Evolutionary conservation across 306 rosid genomes (phyloP), one percentile per base, ranked within the genome.

Genomic region (Glycine soja): DNA sequence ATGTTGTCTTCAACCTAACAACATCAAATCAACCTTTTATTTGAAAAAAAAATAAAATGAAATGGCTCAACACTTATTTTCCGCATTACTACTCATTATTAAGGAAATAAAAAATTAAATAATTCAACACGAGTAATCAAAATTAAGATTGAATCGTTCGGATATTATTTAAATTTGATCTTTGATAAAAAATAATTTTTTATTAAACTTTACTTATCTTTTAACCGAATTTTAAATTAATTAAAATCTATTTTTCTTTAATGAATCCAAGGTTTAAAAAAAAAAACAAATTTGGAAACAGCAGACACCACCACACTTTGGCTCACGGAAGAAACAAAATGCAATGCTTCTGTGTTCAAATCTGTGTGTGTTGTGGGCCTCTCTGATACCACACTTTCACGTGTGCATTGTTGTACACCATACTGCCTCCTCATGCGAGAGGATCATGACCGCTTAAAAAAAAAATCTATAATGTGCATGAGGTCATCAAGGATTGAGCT

Each of bases 1-100:
- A 12, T 80, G 82, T 67, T 80, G 85, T 91, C 92, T 77, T 82
- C 67, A 87, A 89, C 81, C 83, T 78, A 81, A 83, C 88, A 87
- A 38, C 87, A 81, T 13, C 30, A 24, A 24, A 5, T 59, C 19
- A 30, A 9, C 19, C 5, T 34, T 54, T 71, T 11, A 14, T 74
- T 69, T 18, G 12, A 38, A 62, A 12, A 10, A 4, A 3, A 24
- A 24, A 62, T n/a, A n/a, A n/a, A n/a, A n/a, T n/a, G n/a, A 62
- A 13, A 52, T 14, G 58, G 8, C 61, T 42, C 18, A 45, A 70
- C 62, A 69, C 9, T 56, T 65, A 40, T 15, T 64, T 66, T 24
- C 2, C 30, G 30, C 30, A 2, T 24, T 24, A 24, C 1, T 24
- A 24, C 30, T 24, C 2, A 24, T 24, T 24, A 24, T 24, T 24